Evolutionary conservation across 225 moss, liverwort and hornwort species (phyloP).

Genomic region (Anthoceros angustus): DNA sequence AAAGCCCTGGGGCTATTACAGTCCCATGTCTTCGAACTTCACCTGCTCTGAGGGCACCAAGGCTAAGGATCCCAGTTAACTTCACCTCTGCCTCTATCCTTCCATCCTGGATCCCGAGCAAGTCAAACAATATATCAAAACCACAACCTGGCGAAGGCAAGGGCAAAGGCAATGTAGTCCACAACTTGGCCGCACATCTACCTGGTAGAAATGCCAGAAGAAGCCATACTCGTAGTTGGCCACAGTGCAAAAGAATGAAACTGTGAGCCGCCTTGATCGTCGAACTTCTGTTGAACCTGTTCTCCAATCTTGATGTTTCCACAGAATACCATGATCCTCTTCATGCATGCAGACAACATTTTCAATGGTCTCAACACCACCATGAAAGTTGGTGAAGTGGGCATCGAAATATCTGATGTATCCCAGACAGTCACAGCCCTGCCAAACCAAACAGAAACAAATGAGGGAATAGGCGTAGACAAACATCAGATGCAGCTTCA

Average conservation of each 20-base stretch:
- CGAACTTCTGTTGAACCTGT: conserved; percentile 95
- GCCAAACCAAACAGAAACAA: background rate
- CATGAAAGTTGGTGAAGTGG: conserved; percentile 82
- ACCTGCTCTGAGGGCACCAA: conserved; percentile 71
- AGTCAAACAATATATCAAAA: background rate
- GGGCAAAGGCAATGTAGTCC: background rate
- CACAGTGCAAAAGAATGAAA: conserved; percentile 95
- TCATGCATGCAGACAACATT: conserved; percentile 99
- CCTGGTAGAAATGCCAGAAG: conserved; percentile 98
- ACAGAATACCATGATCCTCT: conserved; percentile 83
- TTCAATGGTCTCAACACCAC: conserved; percentile 89
- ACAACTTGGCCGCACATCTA: conserved; percentile 6
- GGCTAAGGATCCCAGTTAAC: conserved; percentile 81
- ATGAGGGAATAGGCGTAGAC: background rate
- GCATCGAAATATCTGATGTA: conserved; percentile 88
- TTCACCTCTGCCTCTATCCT: conserved; percentile 97
- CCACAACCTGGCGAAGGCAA: background rate
- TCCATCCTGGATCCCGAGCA: conserved; percentile 45
- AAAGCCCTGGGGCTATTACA: conserved; percentile 83
- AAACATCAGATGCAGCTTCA: too few species aligned
- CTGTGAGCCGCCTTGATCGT: conserved; percentile 72
- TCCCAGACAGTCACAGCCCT: conserved; percentile 99
- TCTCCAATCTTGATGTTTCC: conserved; percentile 98
- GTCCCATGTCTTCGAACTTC: conserved; percentile 90
- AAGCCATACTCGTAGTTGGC: conserved; percentile 98